phyloP scores from a whole-genome alignment of 257 asterid genomes.

The Cruciata laevipes region DNA sequence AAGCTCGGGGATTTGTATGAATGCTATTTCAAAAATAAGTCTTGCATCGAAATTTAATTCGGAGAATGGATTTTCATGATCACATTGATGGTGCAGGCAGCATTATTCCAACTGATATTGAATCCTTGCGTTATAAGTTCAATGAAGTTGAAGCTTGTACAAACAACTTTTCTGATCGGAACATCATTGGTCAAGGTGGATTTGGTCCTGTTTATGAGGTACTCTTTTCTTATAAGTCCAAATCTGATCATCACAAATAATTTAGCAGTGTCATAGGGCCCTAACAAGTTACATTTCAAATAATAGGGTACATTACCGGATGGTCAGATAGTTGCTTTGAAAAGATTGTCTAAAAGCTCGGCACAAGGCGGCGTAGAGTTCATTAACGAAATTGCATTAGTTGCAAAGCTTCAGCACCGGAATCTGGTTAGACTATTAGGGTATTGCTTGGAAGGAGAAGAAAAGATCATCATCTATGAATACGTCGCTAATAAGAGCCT shows the following conservation, averaged over 20 bases:
- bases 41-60: background rate
- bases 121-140: constrained; percentile 7
- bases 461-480: constrained; percentile 27
- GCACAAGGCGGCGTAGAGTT: constrained; percentile 24
- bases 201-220: constrained; percentile 24
- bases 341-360: constrained; percentile 22
- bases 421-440: constrained; percentile 13
- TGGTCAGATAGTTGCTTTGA: constrained; percentile 26
- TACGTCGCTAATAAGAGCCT: constrained; percentile 25
- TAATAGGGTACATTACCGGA: constrained; percentile 17
- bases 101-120: background rate
- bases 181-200: constrained; percentile 21
- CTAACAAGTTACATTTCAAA: too few species aligned
- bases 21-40: background rate
- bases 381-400: constrained; percentile 19
- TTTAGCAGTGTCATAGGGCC: too few species aligned
- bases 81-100: background rate
- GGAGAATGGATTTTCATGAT: too few species aligned
- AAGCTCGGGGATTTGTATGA: too few species aligned
- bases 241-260: too few species aligned
- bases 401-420: background rate
- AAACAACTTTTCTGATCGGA: constrained; percentile 3
- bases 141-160: constrained; percentile 18
- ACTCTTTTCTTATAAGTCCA: too few species aligned
- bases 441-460: constrained; percentile 21